Base-by-base conservation (phyloP, 148 eudicot genomes). In the Rhododendron kiyosumense region DNA sequence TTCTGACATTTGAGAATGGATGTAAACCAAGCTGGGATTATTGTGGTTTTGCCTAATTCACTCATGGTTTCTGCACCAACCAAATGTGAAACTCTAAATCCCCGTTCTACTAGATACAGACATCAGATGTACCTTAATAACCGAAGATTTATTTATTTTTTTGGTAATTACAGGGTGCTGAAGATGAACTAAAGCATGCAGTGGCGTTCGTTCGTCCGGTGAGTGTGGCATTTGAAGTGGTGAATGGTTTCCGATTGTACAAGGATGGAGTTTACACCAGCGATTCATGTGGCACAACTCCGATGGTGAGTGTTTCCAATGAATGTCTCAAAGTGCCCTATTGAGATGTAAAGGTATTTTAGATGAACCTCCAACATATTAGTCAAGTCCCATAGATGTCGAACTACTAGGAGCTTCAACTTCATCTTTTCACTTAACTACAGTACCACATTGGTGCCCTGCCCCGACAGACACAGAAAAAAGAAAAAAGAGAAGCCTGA, bases 211-310 rank as follows among this genome's bases (percentile, higher is more conserved):
- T 90, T 77, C 93, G 99, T 78, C 99, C 99, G 1, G 99, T 97
- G 46, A 97, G 99, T 86, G 94, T 97, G 52, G 99, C 99, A 51
- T 97, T 97, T 91, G 87, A 97, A 93, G 99, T 97, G 86, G 94
- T 95, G 75, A 1, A 74, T 51, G 92, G 88, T 32, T 97, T 97
- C 89, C 84, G 88, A 71, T 86, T 88, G n/a, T 97, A 97, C 86
- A 88, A 91, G 88, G 83, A 90, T 22, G 99, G 99, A 88, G 99
- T 97, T 91, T 97, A 87, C 91, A 94, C 96, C 75, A 97, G 95
- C 86, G 90, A 92, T n/a, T 85, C 85, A 43, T 95, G 99, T 90
- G 99, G 99, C 87, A 93, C 69, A 59, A 81, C 90, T 84, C 92
- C 98, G 46, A 96, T 93, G 99, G 99, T 97, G 80, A 88, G 93